A percentile compares a stretch with the other conserved stretches of the same genome.
These are phyloP conservation scores for Auxenochlorella pyrenoidosa DNA, from an alignment of 139 green algal species.

Conservation along the genomic window DNA sequence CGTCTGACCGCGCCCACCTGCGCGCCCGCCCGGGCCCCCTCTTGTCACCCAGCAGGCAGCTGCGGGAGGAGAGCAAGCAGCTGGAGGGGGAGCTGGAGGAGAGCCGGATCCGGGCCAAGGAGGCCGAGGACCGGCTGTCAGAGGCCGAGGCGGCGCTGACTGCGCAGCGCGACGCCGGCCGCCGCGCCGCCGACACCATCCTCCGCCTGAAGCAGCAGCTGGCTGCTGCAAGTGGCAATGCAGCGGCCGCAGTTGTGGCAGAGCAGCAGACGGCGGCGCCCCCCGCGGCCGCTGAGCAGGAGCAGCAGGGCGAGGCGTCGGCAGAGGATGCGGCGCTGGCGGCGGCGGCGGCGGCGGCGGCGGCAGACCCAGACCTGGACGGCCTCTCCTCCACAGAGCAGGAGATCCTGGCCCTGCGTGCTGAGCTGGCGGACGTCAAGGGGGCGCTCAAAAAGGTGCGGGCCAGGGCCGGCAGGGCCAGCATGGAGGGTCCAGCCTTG, in stretches of 20 bases:
- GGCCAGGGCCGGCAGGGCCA: too few relatives aligned
- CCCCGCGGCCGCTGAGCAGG: background rate
- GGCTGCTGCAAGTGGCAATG: background rate
- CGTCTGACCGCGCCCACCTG: background rate
- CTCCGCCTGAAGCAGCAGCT: conserved; percentile 21
- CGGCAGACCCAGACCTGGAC: background rate
- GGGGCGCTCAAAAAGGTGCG: conserved; percentile 18
- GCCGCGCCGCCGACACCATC: conserved; percentile 32
- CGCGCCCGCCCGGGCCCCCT: background rate
- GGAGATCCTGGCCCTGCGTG: conserved; percentile 39
- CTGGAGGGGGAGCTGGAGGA: conserved; percentile 55
- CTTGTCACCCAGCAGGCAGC: background rate
- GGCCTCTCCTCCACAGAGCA: conserved; percentile 38
- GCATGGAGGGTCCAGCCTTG: too few relatives aligned
- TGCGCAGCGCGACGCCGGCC: conserved; percentile 19
- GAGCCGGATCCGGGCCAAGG: conserved; percentile 26
- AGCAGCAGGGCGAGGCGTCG: background rate
- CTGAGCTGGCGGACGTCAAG: conserved; percentile 42
- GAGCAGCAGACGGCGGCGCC: background rate
- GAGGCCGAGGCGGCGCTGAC: conserved; percentile 1
- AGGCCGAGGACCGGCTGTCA: background rate
- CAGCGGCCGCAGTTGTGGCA: background rate
- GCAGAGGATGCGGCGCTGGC: background rate
- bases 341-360: background rate
- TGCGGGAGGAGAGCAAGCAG: conserved; percentile 48